Evolutionary conservation across 768 basidiomycete genomes (phyloP).

Genomic region (Termitomyces sp.): DNA sequence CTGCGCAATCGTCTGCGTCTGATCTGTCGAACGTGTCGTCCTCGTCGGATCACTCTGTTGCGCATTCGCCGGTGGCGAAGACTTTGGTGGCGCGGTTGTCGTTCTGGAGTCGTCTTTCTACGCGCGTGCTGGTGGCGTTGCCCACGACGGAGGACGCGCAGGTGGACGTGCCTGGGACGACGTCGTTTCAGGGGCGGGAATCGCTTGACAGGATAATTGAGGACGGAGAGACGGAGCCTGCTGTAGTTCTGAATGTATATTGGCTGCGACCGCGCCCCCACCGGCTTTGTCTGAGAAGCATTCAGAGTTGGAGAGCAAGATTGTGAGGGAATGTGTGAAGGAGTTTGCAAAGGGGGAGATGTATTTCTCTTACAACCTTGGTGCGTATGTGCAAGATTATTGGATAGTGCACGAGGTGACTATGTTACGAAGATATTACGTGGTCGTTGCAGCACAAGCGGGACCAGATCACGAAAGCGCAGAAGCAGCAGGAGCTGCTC

Average conservation of each 20-base stretch:
- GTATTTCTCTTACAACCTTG: constrained; percentile 87
- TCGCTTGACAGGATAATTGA: constrained; percentile 41
- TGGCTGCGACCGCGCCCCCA: constrained; percentile 56
- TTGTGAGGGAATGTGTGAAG: constrained; percentile 70
- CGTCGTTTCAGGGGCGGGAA: constrained; percentile 23
- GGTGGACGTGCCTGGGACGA: neutral
- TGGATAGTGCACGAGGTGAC: too few species aligned
- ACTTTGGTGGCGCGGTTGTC: constrained; percentile 61
- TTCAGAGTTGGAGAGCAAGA: constrained; percentile 76
- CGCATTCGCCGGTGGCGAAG: constrained; percentile 52
- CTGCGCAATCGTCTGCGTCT: constrained; percentile 39
- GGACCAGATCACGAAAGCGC: constrained; percentile 51
- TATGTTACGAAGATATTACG: constrained; percentile 87
- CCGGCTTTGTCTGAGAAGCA: constrained; percentile 59
- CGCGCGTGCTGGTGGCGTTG: constrained; percentile 25
- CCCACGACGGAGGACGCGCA: constrained; percentile 8
- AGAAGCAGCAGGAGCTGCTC: constrained; percentile 54
- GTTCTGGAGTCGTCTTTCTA: constrained; percentile 67
- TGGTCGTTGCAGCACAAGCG: constrained; percentile 78
- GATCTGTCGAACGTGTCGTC: constrained; percentile 52
- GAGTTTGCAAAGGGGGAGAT: constrained; percentile 82
- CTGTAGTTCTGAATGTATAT: constrained; percentile 50
- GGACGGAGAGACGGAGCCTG: constrained; percentile 40
- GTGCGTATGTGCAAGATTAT: too few species aligned
- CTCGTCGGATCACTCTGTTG: constrained; percentile 41